These are phyloP conservation scores for Nicotiana tabacum DNA, from an alignment of 257 asterid species.

Conservation along the genomic window DNA sequence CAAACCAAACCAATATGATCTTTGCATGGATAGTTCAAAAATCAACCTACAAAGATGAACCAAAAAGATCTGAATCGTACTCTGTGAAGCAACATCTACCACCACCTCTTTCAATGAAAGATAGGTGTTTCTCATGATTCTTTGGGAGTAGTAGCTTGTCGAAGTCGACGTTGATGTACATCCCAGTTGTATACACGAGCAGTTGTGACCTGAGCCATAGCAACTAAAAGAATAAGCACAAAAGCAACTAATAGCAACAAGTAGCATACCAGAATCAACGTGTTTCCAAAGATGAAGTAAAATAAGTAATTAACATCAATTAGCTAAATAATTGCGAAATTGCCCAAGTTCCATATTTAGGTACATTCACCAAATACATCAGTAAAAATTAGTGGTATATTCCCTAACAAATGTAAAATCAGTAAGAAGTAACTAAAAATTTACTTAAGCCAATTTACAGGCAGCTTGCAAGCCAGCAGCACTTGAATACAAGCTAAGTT, in stretches of 20 bases:
- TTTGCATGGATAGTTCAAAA: not conserved
- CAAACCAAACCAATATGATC: not conserved
- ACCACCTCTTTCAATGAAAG: not conserved
- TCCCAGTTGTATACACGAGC: constrained; percentile 98
- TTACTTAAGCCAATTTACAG: too few species aligned
- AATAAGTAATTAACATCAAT: not conserved
- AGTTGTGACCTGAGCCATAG: constrained; percentile 63
- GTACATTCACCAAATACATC: not conserved
- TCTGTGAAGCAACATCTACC: not conserved
- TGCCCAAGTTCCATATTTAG: not conserved
- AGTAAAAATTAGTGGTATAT: not conserved
- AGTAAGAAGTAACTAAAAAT: not conserved
- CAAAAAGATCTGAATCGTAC: not conserved
- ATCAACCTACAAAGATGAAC: not conserved
- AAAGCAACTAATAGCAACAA: not conserved
- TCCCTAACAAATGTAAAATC: not conserved
- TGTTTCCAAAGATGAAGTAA: not conserved
- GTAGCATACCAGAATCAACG: not conserved
- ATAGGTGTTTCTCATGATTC: constrained; percentile 29
- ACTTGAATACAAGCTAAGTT: not conserved
- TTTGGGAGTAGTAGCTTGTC: constrained; percentile 42
- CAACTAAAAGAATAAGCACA: not conserved
- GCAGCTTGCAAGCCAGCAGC: not conserved
- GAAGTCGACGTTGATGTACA: constrained; percentile 75
- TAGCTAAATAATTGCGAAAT: not conserved